A percentile compares a stretch with the other conserved stretches of the same genome.
These are phyloP conservation scores for Scenedesmus sp. DNA, from an alignment of 163 green algal species.

Conservation along the genomic window DNA sequence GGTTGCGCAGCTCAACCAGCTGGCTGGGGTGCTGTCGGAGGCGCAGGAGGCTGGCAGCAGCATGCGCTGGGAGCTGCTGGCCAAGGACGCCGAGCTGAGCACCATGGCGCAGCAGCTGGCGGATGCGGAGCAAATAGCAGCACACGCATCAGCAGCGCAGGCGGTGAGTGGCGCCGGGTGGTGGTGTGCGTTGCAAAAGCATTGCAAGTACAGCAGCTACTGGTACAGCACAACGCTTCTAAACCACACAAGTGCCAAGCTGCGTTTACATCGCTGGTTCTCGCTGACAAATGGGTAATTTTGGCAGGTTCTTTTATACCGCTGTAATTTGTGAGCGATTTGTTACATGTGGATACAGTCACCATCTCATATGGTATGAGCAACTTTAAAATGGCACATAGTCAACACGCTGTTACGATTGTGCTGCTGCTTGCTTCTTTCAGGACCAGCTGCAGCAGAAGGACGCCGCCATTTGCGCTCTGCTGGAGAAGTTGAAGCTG, in stretches of 20 bases:
- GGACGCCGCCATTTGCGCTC: neutral
- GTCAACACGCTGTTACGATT: neutral
- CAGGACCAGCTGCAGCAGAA: constrained; percentile 39
- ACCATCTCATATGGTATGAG: no score
- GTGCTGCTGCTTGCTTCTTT: neutral
- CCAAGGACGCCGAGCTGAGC: neutral
- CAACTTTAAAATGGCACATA: no score
- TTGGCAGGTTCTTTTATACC: neutral
- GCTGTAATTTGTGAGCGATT: no score
- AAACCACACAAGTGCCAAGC: no score
- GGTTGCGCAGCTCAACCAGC: neutral
- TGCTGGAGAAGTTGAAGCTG: constrained; percentile 42
- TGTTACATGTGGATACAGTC: no score
- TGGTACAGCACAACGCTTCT: no score
- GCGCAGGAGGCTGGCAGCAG: neutral
- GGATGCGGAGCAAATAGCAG: neutral
- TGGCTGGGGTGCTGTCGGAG: neutral
- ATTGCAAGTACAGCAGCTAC: neutral
- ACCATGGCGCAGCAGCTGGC: constrained; percentile 26
- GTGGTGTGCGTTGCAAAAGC: neutral
- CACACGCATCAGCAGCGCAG: neutral
- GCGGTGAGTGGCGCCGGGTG: neutral
- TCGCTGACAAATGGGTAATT: neutral
- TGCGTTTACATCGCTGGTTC: no score
- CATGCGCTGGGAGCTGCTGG: constrained; percentile 36